A percentile compares a stretch with the other conserved stretches of the same genome.
Evolutionary conservation across 352 stramenopile genomes (phyloP).

Genomic region (Pythium rishiriense): DNA sequence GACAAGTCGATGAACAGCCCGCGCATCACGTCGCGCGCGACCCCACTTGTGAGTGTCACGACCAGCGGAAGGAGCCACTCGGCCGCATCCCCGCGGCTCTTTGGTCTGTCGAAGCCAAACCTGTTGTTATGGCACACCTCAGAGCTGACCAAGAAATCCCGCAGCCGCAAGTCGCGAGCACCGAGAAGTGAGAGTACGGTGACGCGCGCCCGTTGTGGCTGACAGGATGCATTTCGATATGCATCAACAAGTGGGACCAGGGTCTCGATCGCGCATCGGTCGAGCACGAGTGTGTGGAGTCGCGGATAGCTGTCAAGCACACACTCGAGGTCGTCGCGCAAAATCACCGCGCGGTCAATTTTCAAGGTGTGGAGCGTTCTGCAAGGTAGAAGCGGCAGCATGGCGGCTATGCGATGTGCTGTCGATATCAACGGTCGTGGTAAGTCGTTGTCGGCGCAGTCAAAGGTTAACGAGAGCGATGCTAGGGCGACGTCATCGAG

Average conservation of each 20-base stretch:
- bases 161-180: background rate
- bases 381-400: background rate
- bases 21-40: background rate
- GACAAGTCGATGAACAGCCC: background rate
- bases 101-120: background rate
- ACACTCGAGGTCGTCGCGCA: background rate
- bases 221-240: background rate
- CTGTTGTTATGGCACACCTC: background rate
- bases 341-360: background rate
- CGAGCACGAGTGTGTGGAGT: background rate
- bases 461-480: slow-evolving; percentile 1
- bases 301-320: background rate
- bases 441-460: background rate
- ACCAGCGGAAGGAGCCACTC: background rate
- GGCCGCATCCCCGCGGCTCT: background rate
- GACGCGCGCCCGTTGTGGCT: background rate
- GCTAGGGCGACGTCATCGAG: background rate
- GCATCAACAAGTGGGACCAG: background rate
- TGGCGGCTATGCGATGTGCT: background rate
- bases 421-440: background rate
- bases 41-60: background rate
- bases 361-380: background rate
- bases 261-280: background rate
- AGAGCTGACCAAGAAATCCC: background rate
- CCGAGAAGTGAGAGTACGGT: background rate